These are phyloP conservation scores for Ammopiptanthus mongolicus DNA, from an alignment of 306 rosid species.

Conservation along the genomic window DNA sequence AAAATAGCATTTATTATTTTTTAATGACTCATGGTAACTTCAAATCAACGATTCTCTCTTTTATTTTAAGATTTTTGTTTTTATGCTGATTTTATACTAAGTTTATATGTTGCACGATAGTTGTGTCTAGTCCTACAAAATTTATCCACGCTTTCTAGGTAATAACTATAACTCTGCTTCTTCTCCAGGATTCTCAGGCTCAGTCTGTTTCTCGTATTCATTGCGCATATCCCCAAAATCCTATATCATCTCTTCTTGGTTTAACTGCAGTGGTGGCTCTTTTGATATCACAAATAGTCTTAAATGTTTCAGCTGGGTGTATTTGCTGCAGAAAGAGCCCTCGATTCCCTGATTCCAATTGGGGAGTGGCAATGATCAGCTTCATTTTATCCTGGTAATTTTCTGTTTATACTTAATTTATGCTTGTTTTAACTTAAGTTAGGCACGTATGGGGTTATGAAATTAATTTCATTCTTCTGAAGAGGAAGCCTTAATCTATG, in stretches of 20 bases:
- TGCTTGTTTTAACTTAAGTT: neutral
- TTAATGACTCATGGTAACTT: too few relatives aligned
- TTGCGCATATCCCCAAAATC: conserved; percentile 69
- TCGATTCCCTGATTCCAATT: conserved; percentile 41
- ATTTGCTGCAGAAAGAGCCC: conserved; percentile 62
- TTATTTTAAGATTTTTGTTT: too few relatives aligned
- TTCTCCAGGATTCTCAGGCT: conserved; percentile 57
- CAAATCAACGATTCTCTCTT: too few relatives aligned
- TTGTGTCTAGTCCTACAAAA: too few relatives aligned
- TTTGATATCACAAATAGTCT: conserved; percentile 52
- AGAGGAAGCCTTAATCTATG: neutral
- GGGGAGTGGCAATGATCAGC: conserved; percentile 66
- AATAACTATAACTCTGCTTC: neutral
- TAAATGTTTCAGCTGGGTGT: conserved; percentile 71
- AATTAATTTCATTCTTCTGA: neutral
- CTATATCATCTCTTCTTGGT: conserved; percentile 70
- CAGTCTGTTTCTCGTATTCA: conserved; percentile 35
- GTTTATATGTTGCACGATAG: too few relatives aligned
- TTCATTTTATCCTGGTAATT: conserved; percentile 77
- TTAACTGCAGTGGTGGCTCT: conserved; percentile 66
- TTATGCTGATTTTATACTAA: too few relatives aligned
- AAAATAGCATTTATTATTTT: too few relatives aligned
- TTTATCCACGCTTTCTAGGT: neutral
- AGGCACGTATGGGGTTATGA: neutral
- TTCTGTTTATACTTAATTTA: neutral